phyloP scores from a whole-genome alignment of 352 stramenopile species.

The Salisapilia sapeloensis region DNA sequence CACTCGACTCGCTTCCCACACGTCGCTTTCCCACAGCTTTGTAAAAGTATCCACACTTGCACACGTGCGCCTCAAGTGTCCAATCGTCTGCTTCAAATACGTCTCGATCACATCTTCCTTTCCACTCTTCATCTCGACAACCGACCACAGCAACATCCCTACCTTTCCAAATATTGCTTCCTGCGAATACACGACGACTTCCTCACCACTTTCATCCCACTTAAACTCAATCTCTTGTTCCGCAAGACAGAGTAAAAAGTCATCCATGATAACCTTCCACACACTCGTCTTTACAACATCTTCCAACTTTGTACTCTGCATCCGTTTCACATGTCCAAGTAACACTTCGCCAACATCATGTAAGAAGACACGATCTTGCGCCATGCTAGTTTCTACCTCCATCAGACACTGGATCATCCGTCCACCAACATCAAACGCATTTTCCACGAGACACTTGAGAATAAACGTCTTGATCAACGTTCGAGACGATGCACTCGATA shows the following conservation, averaged over 20 bases:
- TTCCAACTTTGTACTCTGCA: conserved; percentile 16
- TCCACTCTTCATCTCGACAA: conserved; percentile 10
- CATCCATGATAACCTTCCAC: conserved; percentile 43
- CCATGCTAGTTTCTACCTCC: conserved; percentile 38
- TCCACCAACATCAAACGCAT: conserved; percentile 28
- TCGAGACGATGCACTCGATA: conserved; percentile 52
- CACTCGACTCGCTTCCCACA: conserved; percentile 29
- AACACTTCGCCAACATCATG: conserved; percentile 46
- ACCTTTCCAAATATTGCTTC: conserved; percentile 37
- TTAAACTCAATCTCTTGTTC: conserved; percentile 10
- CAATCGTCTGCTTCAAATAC: conserved; percentile 30
- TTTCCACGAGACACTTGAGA: conserved; percentile 46
- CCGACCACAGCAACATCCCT: conserved; percentile 26
- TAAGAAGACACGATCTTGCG: conserved; percentile 57
- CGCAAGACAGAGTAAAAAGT: conserved; percentile 36
- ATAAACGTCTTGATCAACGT: conserved; percentile 44
- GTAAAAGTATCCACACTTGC: conserved; percentile 39
- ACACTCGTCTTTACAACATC: conserved; percentile 18
- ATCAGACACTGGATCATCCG: conserved; percentile 38
- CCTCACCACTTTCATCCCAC: conserved; percentile 12
- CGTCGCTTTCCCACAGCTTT: conserved; percentile 29
- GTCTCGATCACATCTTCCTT: conserved; percentile 11
- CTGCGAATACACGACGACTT: conserved; percentile 14
- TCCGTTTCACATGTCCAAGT: conserved; percentile 25
- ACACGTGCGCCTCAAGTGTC: conserved; percentile 18